Conservation (phyloP, 1,284 basidiomycete species). For the Irpex sp. region DNA sequence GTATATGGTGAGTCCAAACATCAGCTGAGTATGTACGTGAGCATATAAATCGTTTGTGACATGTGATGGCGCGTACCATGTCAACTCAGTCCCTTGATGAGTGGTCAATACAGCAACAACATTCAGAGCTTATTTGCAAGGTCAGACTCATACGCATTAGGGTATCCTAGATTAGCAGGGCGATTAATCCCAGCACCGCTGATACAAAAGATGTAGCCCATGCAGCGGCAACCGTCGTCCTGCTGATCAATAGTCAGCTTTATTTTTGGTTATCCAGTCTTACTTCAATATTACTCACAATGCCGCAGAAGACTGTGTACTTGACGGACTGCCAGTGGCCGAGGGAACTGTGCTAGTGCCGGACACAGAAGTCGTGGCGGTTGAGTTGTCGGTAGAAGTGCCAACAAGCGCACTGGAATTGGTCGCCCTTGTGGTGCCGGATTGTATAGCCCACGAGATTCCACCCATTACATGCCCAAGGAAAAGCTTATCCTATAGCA, state of each 20-base stretch:
- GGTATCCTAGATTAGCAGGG: background rate
- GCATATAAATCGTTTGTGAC: background rate
- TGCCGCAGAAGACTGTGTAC: background rate
- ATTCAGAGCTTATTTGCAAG: too few species aligned
- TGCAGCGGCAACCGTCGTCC: background rate
- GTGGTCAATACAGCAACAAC: background rate
- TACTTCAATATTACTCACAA: background rate
- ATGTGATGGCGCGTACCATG: background rate
- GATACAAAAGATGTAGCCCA: background rate
- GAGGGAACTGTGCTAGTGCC: background rate
- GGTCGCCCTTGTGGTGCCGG: constrained; percentile 54
- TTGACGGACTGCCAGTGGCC: background rate
- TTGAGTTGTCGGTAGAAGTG: background rate
- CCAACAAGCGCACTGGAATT: constrained; percentile 37
- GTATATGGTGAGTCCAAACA: background rate
- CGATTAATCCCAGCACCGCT: background rate
- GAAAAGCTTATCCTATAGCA: constrained; percentile 54
- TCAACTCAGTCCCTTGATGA: background rate
- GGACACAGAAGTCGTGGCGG: background rate
- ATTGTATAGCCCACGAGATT: constrained; percentile 65
- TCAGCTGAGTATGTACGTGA: background rate
- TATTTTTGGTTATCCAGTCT: background rate
- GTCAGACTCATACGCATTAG: too few species aligned
- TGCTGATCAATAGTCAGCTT: background rate
- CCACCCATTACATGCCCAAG: constrained; percentile 71